Percentiles rank a stretch among this genome's conserved stretches.
These are phyloP conservation scores for Chenopodium album DNA, from an alignment of 148 eudicot species.

Conservation along the genomic window DNA sequence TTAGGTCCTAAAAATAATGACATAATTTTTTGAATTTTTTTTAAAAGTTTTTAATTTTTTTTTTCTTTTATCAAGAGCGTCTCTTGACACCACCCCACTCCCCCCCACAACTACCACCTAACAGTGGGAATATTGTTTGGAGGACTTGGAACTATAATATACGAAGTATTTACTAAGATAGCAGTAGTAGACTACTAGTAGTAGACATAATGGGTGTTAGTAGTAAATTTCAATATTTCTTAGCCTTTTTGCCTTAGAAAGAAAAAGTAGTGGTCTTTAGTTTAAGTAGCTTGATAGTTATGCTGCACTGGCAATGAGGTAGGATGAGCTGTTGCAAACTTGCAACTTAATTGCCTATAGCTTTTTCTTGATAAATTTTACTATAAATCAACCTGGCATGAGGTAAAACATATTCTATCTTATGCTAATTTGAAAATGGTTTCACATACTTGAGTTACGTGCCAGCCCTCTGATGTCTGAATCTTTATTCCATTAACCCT, in stretches of 20 bases:
- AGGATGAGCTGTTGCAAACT: background rate
- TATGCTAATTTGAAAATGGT: background rate
- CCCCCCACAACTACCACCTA: too few relatives aligned
- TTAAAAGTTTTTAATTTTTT: too few relatives aligned
- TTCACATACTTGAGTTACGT: background rate
- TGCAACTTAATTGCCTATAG: background rate
- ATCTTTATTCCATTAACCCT: background rate
- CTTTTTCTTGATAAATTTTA: background rate
- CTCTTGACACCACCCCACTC: too few relatives aligned
- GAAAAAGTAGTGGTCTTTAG: background rate
- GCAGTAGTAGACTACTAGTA: too few relatives aligned
- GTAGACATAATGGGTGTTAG: too few relatives aligned
- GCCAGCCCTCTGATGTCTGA: background rate
- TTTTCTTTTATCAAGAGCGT: too few relatives aligned
- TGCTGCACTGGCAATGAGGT: background rate
- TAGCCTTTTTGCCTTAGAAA: background rate
- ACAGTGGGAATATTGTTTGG: background rate
- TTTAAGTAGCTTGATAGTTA: background rate
- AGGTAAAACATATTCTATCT: background rate
- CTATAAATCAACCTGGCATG: background rate
- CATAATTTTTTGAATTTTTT: too few relatives aligned
- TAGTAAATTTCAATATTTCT: background rate
- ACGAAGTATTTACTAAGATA: too few relatives aligned
- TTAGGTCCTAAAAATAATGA: too few relatives aligned
- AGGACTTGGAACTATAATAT: too few relatives aligned